A percentile compares a stretch with the other conserved stretches of the same genome.
Evolutionary conservation across 306 rosid species (phyloP).

Genomic region (Phaseolus lunatus): DNA sequence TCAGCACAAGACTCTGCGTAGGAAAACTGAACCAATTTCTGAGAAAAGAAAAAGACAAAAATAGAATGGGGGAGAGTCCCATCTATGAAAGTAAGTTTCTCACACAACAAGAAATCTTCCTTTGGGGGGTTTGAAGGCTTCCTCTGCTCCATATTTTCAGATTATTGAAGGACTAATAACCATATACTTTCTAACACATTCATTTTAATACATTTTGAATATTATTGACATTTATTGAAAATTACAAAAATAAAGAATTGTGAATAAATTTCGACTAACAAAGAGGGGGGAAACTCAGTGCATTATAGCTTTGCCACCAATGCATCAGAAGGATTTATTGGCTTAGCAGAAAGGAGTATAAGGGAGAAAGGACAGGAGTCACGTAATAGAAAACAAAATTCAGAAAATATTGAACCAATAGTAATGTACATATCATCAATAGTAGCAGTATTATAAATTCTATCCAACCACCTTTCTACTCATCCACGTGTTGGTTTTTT

Average conservation of each 20-base stretch:
- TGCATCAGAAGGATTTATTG: not conserved
- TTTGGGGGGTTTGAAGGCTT: not conserved
- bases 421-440: conserved; percentile 45
- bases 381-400: conserved; percentile 21
- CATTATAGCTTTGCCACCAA: not conserved
- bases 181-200: no score
- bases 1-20: not conserved
- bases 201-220: no score
- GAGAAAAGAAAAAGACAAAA: no score
- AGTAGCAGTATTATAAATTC: not conserved
- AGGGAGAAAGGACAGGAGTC: not conserved
- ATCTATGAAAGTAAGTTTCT: no score
- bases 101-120: not conserved
- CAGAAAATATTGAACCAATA: conserved; percentile 41
- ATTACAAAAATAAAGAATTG: not conserved
- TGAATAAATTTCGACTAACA: not conserved
- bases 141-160: not conserved
- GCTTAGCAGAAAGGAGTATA: not conserved
- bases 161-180: not conserved
- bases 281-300: not conserved
- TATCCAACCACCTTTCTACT: not conserved
- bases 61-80: no score
- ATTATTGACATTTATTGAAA: no score
- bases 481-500: not conserved
- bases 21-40: no score